These are phyloP conservation scores for Dioszegia crocea DNA, from an alignment of 768 basidiomycete genomes.

Conservation along the genomic window DNA sequence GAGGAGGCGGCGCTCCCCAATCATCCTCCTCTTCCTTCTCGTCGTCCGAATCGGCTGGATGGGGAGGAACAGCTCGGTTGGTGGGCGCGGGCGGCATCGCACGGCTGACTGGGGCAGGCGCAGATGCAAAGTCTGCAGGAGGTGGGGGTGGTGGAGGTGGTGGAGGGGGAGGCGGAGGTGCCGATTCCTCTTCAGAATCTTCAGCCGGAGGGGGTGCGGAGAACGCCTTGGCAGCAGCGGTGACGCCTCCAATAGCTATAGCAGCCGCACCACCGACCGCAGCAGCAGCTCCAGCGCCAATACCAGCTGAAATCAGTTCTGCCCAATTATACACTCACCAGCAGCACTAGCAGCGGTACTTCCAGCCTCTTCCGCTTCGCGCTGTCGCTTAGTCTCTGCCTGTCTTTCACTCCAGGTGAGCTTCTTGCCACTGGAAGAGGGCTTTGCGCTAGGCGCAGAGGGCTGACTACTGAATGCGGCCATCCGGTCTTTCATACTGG, in stretches of 20 bases:
- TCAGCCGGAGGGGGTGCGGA: background rate
- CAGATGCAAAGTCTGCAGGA: slow-evolving; percentile 15
- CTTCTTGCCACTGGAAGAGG: slow-evolving; percentile 57
- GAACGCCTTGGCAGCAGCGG: slow-evolving; percentile 2
- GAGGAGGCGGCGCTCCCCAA: slow-evolving; percentile 50
- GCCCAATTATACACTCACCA: slow-evolving; percentile 13
- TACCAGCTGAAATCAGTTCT: slow-evolving; percentile 45
- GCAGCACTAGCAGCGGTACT: slow-evolving; percentile 38
- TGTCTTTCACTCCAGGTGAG: slow-evolving; percentile 93
- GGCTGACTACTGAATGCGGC: slow-evolving; percentile 33
- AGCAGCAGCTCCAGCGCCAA: slow-evolving; percentile 47
- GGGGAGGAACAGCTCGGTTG: slow-evolving; percentile 28
- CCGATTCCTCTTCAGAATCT: slow-evolving; percentile 3
- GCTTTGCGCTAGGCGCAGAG: background rate
- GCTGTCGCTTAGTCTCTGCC: slow-evolving; percentile 80
- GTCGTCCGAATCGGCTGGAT: slow-evolving; percentile 49
- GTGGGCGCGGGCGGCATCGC: slow-evolving; percentile 15
- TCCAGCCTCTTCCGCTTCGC: slow-evolving; percentile 66
- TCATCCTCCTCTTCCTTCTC: slow-evolving; percentile 50
- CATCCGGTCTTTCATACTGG: slow-evolving; percentile 39
- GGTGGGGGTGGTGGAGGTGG: slow-evolving; percentile 23
- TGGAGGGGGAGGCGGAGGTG: slow-evolving; percentile 6
- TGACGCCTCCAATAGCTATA: slow-evolving; percentile 9
- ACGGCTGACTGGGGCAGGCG: slow-evolving; percentile 15
- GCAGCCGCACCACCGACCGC: slow-evolving; percentile 38